These are phyloP conservation scores for Cutaneotrichosporon dermatis DNA, from an alignment of 1,284 basidiomycete species.

Conservation along the genomic window DNA sequence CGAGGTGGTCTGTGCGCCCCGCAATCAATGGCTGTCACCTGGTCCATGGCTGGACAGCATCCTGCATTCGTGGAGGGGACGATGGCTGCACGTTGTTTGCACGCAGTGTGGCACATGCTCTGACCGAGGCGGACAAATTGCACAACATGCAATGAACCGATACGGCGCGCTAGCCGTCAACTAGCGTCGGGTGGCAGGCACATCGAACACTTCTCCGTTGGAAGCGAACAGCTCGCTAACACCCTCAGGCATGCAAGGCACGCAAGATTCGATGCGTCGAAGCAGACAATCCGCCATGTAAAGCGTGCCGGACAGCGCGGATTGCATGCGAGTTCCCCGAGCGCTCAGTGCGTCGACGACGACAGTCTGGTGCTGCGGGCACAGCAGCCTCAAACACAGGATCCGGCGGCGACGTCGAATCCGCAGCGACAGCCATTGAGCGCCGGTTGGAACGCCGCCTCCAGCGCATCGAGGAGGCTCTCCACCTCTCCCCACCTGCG, in stretches of 20 bases:
- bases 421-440: neutral
- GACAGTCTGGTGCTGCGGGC: neutral
- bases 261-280: conserved; percentile 27
- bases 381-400: neutral
- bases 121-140: too few species aligned
- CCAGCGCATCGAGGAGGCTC: conserved; percentile 18
- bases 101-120: too few species aligned
- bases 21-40: too few species aligned
- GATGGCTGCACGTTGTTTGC: too few species aligned
- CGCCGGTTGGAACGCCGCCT: conserved; percentile 15
- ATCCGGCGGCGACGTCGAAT: neutral
- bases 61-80: too few species aligned
- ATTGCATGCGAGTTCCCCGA: conserved; percentile 24
- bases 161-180: too few species aligned
- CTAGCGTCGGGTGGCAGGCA: too few species aligned
- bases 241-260: conserved; percentile 21
- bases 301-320: conserved; percentile 19
- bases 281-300: conserved; percentile 22
- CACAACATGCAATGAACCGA: too few species aligned
- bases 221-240: neutral
- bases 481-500: conserved; percentile 13
- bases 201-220: too few species aligned
- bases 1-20: too few species aligned
- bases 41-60: too few species aligned
- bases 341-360: conserved; percentile 10